Conservation (phyloP, 805 yeast genomes). For the Hanseniaspora hatyaiensis region DNA sequence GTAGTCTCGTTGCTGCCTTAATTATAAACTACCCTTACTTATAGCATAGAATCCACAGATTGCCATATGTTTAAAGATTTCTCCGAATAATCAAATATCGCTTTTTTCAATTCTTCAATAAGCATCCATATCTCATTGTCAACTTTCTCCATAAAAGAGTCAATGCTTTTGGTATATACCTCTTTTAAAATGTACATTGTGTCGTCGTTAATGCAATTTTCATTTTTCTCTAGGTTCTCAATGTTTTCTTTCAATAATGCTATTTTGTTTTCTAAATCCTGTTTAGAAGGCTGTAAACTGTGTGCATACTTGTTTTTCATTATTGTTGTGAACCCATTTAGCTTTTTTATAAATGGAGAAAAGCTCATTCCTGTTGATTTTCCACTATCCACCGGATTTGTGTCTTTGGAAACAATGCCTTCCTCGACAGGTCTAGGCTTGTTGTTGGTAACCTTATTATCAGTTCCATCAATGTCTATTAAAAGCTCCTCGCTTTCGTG, state of each 20-base stretch:
- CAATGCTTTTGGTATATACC: constrained; percentile 5
- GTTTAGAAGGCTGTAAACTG: constrained; percentile 3
- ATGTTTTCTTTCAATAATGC: not conserved
- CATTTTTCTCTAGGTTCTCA: constrained; percentile 9
- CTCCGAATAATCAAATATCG: not conserved
- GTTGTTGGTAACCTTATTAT: too few relatives aligned
- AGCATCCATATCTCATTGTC: constrained; percentile 3
- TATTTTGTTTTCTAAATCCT: constrained; percentile 4
- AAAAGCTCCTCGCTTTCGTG: too few relatives aligned
- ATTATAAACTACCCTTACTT: not conserved
- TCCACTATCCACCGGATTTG: not conserved
- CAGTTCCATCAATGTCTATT: too few relatives aligned
- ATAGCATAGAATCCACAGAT: not conserved
- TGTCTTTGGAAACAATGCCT: constrained; percentile 21
- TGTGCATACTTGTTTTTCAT: constrained; percentile 9
- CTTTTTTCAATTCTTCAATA: not conserved
- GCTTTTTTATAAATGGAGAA: constrained; percentile 12
- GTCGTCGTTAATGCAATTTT: constrained; percentile 10
- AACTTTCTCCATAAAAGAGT: constrained; percentile 5
- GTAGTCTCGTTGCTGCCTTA: too few relatives aligned
- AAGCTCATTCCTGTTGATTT: not conserved
- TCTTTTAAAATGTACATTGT: constrained; percentile 3
- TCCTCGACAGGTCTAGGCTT: constrained; percentile 21
- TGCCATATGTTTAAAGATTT: constrained; percentile 2
- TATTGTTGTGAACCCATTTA: constrained; percentile 1